Conservation (phyloP, 306 rosid species). For the Dicorynia guianensis region DNA sequence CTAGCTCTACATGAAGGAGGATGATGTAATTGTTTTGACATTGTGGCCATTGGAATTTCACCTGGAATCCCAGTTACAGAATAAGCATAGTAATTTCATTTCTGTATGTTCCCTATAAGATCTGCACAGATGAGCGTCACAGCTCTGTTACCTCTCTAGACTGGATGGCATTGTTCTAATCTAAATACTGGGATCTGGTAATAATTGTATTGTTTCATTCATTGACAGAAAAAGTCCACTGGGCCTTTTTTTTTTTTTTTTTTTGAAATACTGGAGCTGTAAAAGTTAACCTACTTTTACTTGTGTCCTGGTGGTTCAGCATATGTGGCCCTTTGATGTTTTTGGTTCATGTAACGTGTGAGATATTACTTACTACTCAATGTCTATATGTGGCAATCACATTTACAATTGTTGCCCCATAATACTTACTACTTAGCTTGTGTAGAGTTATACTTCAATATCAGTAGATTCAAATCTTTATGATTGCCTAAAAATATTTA, state of each 20-base stretch:
- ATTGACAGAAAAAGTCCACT: too few species aligned
- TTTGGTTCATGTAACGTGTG: too few species aligned
- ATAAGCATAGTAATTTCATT: not conserved
- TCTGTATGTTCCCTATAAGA: too few species aligned
- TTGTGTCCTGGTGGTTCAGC: too few species aligned
- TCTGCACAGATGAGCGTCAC: too few species aligned
- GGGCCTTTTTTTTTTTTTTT: too few species aligned
- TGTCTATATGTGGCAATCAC: not conserved
- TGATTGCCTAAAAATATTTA: not conserved
- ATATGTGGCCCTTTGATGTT: too few species aligned
- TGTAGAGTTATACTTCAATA: not conserved
- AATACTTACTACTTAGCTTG: not conserved
- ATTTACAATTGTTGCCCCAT: too few species aligned
- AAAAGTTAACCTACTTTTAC: too few species aligned
- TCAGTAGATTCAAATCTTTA: not conserved
- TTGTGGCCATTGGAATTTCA: conserved; percentile 4
- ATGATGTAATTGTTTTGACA: conserved; percentile 20
- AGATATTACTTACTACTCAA: not conserved
- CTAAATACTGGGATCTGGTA: too few species aligned
- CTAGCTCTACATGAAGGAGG: not conserved
- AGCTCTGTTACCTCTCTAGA: not conserved
- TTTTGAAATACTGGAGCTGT: too few species aligned
- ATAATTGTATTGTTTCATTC: too few species aligned
- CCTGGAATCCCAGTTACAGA: not conserved
- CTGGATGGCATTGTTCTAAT: not conserved